A percentile compares a stretch with the other conserved stretches of the same genome.
phyloP scores from a whole-genome alignment of 139 green algal species.

The Tetradesmus lagerheimii region DNA sequence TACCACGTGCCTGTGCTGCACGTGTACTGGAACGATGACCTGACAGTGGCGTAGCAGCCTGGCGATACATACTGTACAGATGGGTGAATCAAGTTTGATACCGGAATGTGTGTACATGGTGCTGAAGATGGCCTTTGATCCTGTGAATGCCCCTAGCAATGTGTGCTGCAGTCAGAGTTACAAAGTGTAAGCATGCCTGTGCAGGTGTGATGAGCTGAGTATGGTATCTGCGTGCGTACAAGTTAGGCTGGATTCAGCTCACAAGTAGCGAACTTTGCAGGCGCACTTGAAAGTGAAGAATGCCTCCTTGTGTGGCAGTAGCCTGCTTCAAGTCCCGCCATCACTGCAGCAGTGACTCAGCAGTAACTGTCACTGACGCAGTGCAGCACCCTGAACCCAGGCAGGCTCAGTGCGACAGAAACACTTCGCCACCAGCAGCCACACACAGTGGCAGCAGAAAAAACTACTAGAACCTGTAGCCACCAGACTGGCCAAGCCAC shows the following conservation, averaged over 20 bases:
- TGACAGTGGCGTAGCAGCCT: conserved; percentile 65
- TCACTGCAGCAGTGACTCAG: neutral
- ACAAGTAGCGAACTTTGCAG: no score
- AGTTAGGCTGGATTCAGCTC: no score
- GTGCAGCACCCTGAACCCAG: neutral
- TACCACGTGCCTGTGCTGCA: conserved; percentile 81
- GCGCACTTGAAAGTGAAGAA: no score
- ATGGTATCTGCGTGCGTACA: no score
- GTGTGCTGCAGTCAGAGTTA: neutral
- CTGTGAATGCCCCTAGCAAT: no score
- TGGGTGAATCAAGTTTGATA: neutral
- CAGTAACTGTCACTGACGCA: neutral
- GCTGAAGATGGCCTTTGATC: neutral
- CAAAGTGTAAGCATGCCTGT: neutral
- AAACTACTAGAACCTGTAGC: neutral
- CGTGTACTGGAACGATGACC: conserved; percentile 87
- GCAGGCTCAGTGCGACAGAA: neutral
- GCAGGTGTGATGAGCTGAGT: no score
- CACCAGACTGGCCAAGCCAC: neutral
- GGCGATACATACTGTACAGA: neutral
- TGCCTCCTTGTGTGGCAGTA: no score
- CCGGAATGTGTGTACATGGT: neutral
- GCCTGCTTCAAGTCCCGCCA: neutral
- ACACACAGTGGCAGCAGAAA: neutral
- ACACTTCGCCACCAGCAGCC: no score